Conservation (phyloP, 495 filamentous ascomycete species). For the Cercophora newfieldiana region DNA sequence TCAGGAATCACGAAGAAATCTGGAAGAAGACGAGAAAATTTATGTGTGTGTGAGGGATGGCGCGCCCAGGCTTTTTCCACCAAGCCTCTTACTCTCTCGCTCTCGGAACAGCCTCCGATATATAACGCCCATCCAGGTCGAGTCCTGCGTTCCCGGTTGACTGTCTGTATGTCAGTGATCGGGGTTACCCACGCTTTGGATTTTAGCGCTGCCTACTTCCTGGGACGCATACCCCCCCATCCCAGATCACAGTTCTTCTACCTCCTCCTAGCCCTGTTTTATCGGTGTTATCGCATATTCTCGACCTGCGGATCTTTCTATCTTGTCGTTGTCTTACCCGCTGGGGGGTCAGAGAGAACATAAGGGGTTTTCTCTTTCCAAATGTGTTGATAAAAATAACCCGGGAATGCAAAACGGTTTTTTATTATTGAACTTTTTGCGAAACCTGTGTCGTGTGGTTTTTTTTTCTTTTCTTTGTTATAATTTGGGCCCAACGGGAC, state of each 20-base stretch:
- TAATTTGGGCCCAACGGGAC: no score
- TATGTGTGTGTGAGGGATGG: not conserved
- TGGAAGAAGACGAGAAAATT: not conserved
- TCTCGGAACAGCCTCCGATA: not conserved
- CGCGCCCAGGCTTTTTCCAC: not conserved
- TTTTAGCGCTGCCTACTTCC: not conserved
- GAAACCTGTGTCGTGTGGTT: slow-evolving; percentile 11
- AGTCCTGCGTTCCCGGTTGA: not conserved
- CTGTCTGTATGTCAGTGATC: not conserved
- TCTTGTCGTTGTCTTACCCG: slow-evolving; percentile 5
- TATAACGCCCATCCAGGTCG: not conserved
- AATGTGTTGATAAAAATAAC: slow-evolving; percentile 27
- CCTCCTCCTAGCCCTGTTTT: not conserved
- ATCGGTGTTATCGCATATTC: slow-evolving; percentile 19
- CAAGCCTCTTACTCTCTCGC: not conserved
- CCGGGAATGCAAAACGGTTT: slow-evolving; percentile 26
- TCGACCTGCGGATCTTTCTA: slow-evolving; percentile 16
- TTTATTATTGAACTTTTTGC: slow-evolving; percentile 3
- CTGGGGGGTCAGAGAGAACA: not conserved
- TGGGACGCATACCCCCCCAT: not conserved
- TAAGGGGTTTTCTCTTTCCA: slow-evolving; percentile 4
- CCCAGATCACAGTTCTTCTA: not conserved
- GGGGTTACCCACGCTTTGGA: not conserved
- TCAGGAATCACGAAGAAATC: slow-evolving; percentile 3
- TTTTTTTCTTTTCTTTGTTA: slow-evolving; percentile 4